phyloP scores from a whole-genome alignment of 176 grass and related monocot genomes.

The Canna indica region DNA sequence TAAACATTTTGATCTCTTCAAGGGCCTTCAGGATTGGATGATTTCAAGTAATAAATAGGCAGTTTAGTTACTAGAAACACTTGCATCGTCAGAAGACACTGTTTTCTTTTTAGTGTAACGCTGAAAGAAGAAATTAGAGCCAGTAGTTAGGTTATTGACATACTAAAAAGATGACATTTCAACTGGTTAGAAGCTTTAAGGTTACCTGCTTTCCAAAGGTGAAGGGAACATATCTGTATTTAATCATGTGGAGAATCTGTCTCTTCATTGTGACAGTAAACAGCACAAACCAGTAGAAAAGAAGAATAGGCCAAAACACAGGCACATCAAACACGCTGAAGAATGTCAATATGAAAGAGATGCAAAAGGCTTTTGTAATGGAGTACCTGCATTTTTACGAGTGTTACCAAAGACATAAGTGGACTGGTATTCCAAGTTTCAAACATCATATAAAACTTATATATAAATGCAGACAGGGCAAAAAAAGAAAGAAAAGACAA shows the following conservation, averaged over 20 bases:
- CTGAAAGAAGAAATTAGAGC: not conserved
- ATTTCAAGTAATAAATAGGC: not conserved
- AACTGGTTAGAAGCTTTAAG: not conserved
- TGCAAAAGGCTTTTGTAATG: conserved; percentile 51
- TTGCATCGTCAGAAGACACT: not conserved
- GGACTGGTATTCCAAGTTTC: too few relatives aligned
- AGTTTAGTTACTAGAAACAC: not conserved
- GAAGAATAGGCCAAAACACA: conserved; percentile 77
- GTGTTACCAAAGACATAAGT: conserved; percentile 10
- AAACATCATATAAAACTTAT: too few relatives aligned
- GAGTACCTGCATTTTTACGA: conserved; percentile 41
- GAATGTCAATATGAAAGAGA: conserved; percentile 63
- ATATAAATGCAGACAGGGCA: not conserved
- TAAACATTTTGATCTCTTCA: not conserved
- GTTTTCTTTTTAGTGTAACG: not conserved
- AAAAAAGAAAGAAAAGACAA: not conserved
- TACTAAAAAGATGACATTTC: not conserved
- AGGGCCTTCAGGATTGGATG: not conserved
- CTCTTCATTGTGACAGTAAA: conserved; percentile 68
- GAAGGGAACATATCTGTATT: conserved; percentile 80
- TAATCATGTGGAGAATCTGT: conserved; percentile 74
- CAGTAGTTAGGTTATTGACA: not conserved
- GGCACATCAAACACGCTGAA: conserved; percentile 66
- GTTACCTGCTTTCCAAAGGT: conserved; percentile 70
- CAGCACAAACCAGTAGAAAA: conserved; percentile 60